Base-by-base conservation (phyloP, 108 stramenopile species). In the Aureococcus anophagefferens region DNA sequence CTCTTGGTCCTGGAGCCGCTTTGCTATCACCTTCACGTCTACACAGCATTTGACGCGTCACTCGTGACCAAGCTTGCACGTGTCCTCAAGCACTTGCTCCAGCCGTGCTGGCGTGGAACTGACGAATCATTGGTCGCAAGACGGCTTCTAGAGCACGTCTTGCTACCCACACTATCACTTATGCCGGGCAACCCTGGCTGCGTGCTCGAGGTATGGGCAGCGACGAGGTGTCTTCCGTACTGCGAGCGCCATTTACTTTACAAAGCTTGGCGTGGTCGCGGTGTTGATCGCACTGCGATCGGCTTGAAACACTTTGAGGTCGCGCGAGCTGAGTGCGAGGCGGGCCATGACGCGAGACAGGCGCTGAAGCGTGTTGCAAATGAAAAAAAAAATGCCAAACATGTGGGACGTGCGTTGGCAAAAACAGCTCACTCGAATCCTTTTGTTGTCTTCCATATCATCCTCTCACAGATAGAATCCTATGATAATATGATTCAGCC, bases 401-500 rank as follows among this genome's bases (percentile, higher is more conserved):
- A 65, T 7, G 34, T 35, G 78, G 87, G 90, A 46, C 64, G 86
- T 62, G 75, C 84, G 35, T 72, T 96, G 30, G 88, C 91, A 0
- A 91, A 91, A 64, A 80, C 85, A 4, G 82, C 91, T n/a, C 91
- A 94, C 72, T 82, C 73, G 63, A 89, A 88, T 74, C 93, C 95
- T n/a, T 69, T 93, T 33, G 90, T 93, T 15, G 89, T 93, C 40
- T 92, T 89, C 63, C 76, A 80, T 7, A 83, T 84, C 21, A 90
- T 96, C 67, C 79, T 96, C 68, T 77, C 79, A 73, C 91, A 93
- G 73, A 92, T 96, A 70, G 93, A 96, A 74, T 86, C 90, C 74
- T 96, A 94, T 79, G 96, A 92, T 77, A 96, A 96, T 69, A 72
- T 96, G 74, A 94, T 94, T 36, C 76, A 85, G 64, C 88, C 91